Conservation (phyloP, 257 asterid genomes). For the Solanum chaucha region DNA sequence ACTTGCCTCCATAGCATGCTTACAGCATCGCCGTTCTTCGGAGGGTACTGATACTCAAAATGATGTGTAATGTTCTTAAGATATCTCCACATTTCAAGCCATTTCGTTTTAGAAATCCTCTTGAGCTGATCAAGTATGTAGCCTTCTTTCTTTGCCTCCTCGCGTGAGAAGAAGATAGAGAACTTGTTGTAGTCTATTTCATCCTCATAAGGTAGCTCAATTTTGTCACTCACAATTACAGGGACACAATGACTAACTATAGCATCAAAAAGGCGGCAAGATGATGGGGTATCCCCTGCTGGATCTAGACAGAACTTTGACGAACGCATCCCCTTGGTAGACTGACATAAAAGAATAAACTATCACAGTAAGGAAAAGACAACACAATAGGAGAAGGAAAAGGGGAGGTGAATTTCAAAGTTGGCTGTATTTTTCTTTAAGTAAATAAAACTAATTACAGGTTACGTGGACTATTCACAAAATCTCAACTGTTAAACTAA, state of each 20-base stretch:
- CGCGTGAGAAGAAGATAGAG: constrained; percentile 66
- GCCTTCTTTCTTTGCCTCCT: constrained; percentile 53
- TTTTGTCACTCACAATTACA: constrained; percentile 74
- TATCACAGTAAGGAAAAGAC: neutral
- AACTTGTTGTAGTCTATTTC: constrained; percentile 83
- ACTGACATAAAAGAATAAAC: constrained; percentile 30
- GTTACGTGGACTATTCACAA: neutral
- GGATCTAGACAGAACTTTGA: constrained; percentile 90
- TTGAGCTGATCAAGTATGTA: constrained; percentile 57
- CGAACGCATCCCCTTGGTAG: constrained; percentile 69
- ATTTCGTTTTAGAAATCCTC: constrained; percentile 35
- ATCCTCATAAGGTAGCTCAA: constrained; percentile 86
- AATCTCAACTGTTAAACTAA: neutral
- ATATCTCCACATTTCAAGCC: constrained; percentile 72
- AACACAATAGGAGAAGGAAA: neutral
- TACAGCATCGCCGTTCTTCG: constrained; percentile 67
- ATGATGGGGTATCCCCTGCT: constrained; percentile 97
- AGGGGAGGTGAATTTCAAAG: neutral
- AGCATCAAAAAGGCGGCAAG: constrained; percentile 94
- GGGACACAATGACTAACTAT: constrained; percentile 94
- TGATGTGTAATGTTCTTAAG: constrained; percentile 59
- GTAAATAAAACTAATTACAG: neutral
- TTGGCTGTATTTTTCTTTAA: neutral
- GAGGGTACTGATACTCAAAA: constrained; percentile 68
- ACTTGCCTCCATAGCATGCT: constrained; percentile 92